phyloP scores from a whole-genome alignment of 805 yeast genomes.

The Ogataea wickerhamii region DNA sequence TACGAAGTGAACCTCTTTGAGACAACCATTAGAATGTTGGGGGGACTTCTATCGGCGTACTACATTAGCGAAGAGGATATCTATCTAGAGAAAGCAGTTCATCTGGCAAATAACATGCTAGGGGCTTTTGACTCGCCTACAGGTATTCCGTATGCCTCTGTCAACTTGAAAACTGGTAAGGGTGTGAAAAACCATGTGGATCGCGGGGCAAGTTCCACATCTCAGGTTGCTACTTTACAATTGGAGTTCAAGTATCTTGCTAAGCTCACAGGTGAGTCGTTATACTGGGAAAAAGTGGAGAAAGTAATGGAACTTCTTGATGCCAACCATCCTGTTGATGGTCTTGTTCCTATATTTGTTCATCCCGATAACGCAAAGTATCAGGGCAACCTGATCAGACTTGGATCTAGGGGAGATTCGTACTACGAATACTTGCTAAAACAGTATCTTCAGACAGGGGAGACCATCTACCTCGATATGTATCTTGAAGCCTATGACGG shows the following conservation, averaged over 20 bases:
- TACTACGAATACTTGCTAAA: constrained; percentile 86
- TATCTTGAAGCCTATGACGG: constrained; percentile 77
- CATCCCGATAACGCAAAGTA: constrained; percentile 71
- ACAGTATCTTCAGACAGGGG: constrained; percentile 76
- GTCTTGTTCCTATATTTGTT: constrained; percentile 79
- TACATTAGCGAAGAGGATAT: constrained; percentile 66
- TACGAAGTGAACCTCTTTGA: constrained; percentile 81
- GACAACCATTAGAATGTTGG: constrained; percentile 92
- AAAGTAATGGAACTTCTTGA: constrained; percentile 69
- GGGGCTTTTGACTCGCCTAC: constrained; percentile 64
- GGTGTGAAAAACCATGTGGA: constrained; percentile 63
- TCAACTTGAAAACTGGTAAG: constrained; percentile 62
- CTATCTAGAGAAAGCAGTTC: constrained; percentile 73
- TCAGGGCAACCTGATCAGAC: constrained; percentile 60
- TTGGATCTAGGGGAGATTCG: constrained; percentile 92
- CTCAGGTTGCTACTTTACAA: constrained; percentile 85
- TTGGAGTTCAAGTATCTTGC: constrained; percentile 82
- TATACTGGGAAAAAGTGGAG: constrained; percentile 79
- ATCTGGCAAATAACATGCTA: constrained; percentile 67
- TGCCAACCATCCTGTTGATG: constrained; percentile 58
- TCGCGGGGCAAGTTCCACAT: constrained; percentile 80
- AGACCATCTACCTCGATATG: constrained; percentile 67
- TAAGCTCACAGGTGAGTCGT: constrained; percentile 69
- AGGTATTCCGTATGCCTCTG: constrained; percentile 77
- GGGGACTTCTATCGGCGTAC: constrained; percentile 84